Percentiles rank a stretch among this genome's conserved stretches.
Evolutionary conservation across 352 stramenopile species (phyloP).

Genomic region (Globisporangium carolinianum): DNA sequence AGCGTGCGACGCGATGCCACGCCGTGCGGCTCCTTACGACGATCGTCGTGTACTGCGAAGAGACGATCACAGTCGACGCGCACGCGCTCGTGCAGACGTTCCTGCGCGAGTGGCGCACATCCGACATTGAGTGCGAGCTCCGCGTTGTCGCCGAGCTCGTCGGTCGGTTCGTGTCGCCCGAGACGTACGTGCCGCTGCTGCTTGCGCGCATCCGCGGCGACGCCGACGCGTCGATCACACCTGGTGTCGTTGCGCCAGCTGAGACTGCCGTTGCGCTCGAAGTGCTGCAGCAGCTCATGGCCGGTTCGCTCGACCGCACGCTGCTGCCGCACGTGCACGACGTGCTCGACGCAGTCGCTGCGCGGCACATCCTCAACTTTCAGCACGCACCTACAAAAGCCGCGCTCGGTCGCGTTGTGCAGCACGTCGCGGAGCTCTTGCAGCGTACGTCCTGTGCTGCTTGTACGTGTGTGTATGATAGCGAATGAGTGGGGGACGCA

Average conservation of each 20-base stretch:
- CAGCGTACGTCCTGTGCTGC: slow-evolving; percentile 28
- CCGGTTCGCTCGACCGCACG: slow-evolving; percentile 48
- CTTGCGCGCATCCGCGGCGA: slow-evolving; percentile 55
- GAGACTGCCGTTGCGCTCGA: slow-evolving; percentile 29
- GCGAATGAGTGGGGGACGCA: too few relatives aligned
- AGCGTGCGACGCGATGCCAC: slow-evolving; percentile 67
- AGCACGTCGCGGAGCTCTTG: slow-evolving; percentile 30
- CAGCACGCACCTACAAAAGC: slow-evolving; percentile 28
- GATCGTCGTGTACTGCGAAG: slow-evolving; percentile 91
- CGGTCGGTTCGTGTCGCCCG: slow-evolving; percentile 52
- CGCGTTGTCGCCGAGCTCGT: slow-evolving; percentile 43
- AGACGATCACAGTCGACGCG: slow-evolving; percentile 89
- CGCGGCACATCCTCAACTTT: slow-evolving; percentile 36
- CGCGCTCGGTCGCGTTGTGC: slow-evolving; percentile 23
- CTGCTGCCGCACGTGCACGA: slow-evolving; percentile 53
- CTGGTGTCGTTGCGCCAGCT: slow-evolving; percentile 16
- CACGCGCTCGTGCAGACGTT: slow-evolving; percentile 72
- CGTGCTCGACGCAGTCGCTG: slow-evolving; percentile 35
- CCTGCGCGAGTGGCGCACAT: slow-evolving; percentile 39
- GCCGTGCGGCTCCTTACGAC: slow-evolving; percentile 86
- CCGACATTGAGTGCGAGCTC: slow-evolving; percentile 17
- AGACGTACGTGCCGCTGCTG: slow-evolving; percentile 63
- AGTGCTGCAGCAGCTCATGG: slow-evolving; percentile 40
- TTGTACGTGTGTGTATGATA: neutral
- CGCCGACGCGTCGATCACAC: slow-evolving; percentile 20